Percentiles rank a stretch among this genome's conserved stretches.
phyloP scores from a whole-genome alignment of 2,329 filamentous ascomycete species.

The Thelonectria discophora region DNA sequence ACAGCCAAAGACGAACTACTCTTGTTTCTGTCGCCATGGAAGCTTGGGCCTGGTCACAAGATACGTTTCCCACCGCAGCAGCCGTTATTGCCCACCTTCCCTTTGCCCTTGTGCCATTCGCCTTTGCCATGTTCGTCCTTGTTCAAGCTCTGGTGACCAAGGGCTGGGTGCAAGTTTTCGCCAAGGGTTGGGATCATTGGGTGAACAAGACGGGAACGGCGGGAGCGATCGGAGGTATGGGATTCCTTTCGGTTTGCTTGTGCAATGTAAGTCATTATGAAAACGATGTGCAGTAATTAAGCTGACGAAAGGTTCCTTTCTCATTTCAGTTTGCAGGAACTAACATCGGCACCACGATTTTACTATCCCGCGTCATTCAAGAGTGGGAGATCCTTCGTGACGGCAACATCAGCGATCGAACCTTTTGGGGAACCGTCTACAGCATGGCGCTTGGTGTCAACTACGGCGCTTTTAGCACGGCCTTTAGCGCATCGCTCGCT shows the following conservation, averaged over 20 bases:
- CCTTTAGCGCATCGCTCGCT: conserved; percentile 76
- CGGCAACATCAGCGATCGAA: conserved; percentile 66
- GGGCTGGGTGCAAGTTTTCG: conserved; percentile 78
- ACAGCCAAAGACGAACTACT: conserved; percentile 49
- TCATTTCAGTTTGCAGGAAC: conserved; percentile 73
- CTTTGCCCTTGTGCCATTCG: conserved; percentile 74
- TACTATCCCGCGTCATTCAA: conserved; percentile 75
- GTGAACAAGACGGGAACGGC: conserved; percentile 73
- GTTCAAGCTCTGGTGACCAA: conserved; percentile 78
- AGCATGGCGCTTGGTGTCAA: conserved; percentile 79
- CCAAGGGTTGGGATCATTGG: conserved; percentile 78
- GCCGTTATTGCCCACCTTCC: conserved; percentile 73
- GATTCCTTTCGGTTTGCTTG: conserved; percentile 73
- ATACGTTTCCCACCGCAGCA: conserved; percentile 75
- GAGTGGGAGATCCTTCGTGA: conserved; percentile 70
- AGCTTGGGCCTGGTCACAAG: conserved; percentile 66
- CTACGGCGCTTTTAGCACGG: conserved; percentile 77
- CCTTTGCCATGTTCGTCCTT: conserved; percentile 78
- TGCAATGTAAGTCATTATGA: conserved; percentile 69
- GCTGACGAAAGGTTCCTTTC: not conserved
- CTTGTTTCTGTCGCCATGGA: conserved; percentile 60
- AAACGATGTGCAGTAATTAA: not conserved
- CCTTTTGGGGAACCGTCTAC: conserved; percentile 78
- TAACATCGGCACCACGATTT: conserved; percentile 79
- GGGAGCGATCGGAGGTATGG: conserved; percentile 76